phyloP scores from a whole-genome alignment of 371 early-diverging fungal genomes.

The Mucor lusitanicus region DNA sequence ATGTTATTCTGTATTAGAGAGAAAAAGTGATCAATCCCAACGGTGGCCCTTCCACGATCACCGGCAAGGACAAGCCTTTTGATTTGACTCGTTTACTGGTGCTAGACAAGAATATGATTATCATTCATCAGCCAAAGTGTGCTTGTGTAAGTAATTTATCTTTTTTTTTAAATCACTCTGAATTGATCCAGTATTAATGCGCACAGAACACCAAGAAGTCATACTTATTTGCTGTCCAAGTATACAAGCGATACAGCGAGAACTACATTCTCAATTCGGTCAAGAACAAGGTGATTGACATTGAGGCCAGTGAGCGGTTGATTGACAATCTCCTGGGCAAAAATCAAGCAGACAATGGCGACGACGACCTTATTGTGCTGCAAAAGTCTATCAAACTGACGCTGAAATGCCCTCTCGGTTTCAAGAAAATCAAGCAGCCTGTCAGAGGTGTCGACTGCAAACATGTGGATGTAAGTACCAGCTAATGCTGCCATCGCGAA shows the following conservation, averaged over 20 bases:
- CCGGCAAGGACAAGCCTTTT: constrained; percentile 41
- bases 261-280: constrained; percentile 18
- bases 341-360: constrained; percentile 10
- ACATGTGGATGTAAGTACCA: constrained; percentile 36
- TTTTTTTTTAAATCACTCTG: no score
- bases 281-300: not conserved
- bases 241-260: constrained; percentile 23
- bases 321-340: constrained; percentile 27
- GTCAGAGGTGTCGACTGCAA: constrained; percentile 33
- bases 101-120: constrained; percentile 25
- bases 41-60: not conserved
- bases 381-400: constrained; percentile 29
- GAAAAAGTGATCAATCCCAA: not conserved
- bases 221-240: constrained; percentile 27
- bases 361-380: constrained; percentile 39
- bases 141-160: constrained; percentile 35
- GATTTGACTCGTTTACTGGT: constrained; percentile 23
- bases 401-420: constrained; percentile 39
- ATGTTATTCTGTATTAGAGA: not conserved
- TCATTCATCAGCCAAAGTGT: constrained; percentile 28
- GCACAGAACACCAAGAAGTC: constrained; percentile 10
- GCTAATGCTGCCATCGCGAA: no score
- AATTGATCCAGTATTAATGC: no score
- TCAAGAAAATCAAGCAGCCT: constrained; percentile 33
- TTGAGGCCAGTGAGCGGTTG: constrained; percentile 13